Evolutionary conservation across 1,284 basidiomycete genomes (phyloP).

Genomic region (Trametes pubescens): DNA sequence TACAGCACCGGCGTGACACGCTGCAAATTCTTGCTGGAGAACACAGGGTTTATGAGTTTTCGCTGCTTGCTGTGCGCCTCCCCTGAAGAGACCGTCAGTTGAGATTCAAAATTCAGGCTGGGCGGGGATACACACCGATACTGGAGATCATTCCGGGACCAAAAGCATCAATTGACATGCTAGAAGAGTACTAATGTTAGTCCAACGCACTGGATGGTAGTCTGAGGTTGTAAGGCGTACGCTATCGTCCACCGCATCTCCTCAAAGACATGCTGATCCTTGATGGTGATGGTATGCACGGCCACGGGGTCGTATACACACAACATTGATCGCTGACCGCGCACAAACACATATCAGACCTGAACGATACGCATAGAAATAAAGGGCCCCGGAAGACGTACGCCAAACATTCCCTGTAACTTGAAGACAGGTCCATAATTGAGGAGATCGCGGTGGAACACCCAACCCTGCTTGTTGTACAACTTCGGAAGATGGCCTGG

Average conservation of each 20-base stretch:
- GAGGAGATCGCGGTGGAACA: background rate
- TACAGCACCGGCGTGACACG: slow-evolving; percentile 36
- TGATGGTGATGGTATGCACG: slow-evolving; percentile 21
- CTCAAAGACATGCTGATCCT: slow-evolving; percentile 26
- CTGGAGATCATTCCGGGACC: slow-evolving; percentile 9
- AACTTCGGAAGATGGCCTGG: background rate
- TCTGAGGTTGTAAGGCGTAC: background rate
- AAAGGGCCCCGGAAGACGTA: no score
- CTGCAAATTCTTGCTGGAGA: slow-evolving; percentile 38
- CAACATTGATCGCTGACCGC: slow-evolving; percentile 12
- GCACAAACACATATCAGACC: background rate
- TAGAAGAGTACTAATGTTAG: background rate
- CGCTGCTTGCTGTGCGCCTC: slow-evolving; percentile 33
- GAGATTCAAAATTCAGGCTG: background rate
- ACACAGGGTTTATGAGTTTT: slow-evolving; percentile 41
- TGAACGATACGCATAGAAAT: no score
- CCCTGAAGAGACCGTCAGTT: slow-evolving; percentile 20
- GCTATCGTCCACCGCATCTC: slow-evolving; percentile 12
- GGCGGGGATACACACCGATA: background rate
- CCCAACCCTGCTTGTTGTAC: background rate
- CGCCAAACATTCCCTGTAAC: background rate
- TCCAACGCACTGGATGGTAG: background rate
- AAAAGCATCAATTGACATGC: background rate
- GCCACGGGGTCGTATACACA: slow-evolving; percentile 21
- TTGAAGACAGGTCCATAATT: background rate